phyloP scores from a whole-genome alignment of 108 stramenopile genomes.

The Mayamaea pseudoterrestris region DNA sequence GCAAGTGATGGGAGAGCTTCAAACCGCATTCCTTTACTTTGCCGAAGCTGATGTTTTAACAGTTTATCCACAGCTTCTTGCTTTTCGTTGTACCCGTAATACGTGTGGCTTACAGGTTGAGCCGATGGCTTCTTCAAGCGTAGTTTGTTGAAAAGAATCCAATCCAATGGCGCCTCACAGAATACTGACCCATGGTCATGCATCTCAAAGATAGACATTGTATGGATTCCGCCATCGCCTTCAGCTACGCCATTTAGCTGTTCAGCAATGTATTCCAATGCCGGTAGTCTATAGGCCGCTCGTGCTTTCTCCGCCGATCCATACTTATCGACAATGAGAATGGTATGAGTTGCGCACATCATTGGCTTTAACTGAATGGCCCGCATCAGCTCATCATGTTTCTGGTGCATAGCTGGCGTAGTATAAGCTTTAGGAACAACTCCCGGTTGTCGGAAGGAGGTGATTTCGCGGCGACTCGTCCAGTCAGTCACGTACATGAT shows the following conservation, averaged over 20 bases:
- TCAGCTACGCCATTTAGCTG: conserved; percentile 25
- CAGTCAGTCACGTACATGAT: conserved; percentile 31
- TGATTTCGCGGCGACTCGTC: conserved; percentile 20
- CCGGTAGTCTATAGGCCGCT: conserved; percentile 37
- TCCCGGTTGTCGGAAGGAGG: conserved; percentile 27
- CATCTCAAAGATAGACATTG: conserved; percentile 46
- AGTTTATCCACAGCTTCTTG: too few relatives aligned
- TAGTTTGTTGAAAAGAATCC: too few relatives aligned
- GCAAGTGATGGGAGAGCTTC: too few relatives aligned
- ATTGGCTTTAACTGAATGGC: conserved; percentile 27
- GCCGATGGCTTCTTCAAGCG: too few relatives aligned
- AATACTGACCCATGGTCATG: conserved; percentile 21
- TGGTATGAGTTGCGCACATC: conserved; percentile 28
- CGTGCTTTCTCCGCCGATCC: conserved; percentile 31
- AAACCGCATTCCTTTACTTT: too few relatives aligned
- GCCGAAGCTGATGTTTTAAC: too few relatives aligned
- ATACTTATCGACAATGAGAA: conserved; percentile 40
- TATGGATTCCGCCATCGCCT: conserved; percentile 20
- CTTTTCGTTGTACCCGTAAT: too few relatives aligned
- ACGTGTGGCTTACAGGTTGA: too few relatives aligned
- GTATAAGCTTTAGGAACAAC: conserved; percentile 25
- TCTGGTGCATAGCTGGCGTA: conserved; percentile 21
- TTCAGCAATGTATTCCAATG: conserved; percentile 39
- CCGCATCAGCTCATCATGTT: conserved; percentile 9
- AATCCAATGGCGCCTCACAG: too few relatives aligned